A percentile compares a stretch with the other conserved stretches of the same genome.
Conservation (phyloP, 2,329 filamentous ascomycete genomes). For the Ceratocystis variospora region DNA sequence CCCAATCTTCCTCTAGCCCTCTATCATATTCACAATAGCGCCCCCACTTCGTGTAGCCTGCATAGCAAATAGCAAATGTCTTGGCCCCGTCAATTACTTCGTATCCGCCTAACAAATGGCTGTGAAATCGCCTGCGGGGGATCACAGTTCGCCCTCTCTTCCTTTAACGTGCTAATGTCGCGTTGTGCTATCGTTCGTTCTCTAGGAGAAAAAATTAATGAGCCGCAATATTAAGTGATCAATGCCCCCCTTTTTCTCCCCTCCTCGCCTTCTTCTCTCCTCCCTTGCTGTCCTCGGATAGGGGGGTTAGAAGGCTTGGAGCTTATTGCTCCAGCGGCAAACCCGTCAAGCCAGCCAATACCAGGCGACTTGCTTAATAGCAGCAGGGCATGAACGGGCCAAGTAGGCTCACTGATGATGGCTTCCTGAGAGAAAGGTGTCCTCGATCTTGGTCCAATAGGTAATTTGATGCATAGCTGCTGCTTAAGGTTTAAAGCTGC, state of each 20-base stretch:
- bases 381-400: background rate
- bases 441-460: background rate
- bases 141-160: background rate
- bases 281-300: background rate
- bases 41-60: constrained; percentile 1
- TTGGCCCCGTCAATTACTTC: constrained; percentile 5
- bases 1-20: background rate
- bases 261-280: background rate
- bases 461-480: background rate
- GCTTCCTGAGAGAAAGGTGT: background rate
- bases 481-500: background rate
- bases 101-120: background rate
- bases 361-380: background rate
- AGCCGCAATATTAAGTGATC: background rate
- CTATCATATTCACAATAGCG: background rate
- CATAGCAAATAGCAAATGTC: background rate
- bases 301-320: background rate
- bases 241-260: background rate
- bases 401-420: background rate
- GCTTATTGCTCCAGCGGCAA: constrained; percentile 9
- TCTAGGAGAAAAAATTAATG: background rate
- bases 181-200: background rate
- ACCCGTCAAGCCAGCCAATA: background rate
- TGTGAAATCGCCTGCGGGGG: background rate
- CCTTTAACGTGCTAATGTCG: background rate